Conservation (phyloP, 2,329 filamentous ascomycete genomes). For the Xylogone sp. region DNA sequence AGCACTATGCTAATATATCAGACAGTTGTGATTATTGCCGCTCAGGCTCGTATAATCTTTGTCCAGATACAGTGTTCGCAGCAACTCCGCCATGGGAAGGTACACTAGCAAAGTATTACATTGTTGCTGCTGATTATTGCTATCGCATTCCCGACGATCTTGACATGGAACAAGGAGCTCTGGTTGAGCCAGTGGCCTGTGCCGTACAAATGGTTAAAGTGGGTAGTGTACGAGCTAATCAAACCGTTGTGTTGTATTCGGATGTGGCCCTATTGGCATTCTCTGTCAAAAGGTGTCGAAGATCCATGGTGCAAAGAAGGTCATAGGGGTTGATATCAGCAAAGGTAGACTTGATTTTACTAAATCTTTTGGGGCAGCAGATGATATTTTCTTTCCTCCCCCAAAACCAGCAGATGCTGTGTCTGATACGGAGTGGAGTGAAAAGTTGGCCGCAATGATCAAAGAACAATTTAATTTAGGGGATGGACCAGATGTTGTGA, state of each 20-base stretch:
- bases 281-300: conserved; percentile 43
- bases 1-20: no score
- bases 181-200: conserved; percentile 51
- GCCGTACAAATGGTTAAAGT: conserved; percentile 39
- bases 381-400: conserved; percentile 38
- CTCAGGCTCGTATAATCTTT: conserved; percentile 36
- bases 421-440: conserved; percentile 33
- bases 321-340: conserved; percentile 44
- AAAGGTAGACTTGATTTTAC: conserved; percentile 38
- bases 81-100: conserved; percentile 47
- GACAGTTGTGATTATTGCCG: conserved; percentile 41
- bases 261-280: conserved; percentile 46
- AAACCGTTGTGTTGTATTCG: conserved; percentile 45
- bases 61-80: conserved; percentile 42
- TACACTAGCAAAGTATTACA: conserved; percentile 46
- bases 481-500: conserved; percentile 44
- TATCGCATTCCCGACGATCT: conserved; percentile 42
- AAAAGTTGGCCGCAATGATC: conserved; percentile 35
- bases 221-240: conserved; percentile 35
- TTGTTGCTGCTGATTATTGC: conserved; percentile 41
- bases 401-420: conserved; percentile 22
- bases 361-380: conserved; percentile 38
- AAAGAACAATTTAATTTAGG: conserved; percentile 33
- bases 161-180: conserved; percentile 45
- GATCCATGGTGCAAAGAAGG: conserved; percentile 39